Evolutionary conservation across 495 filamentous ascomycete genomes (phyloP), one percentile per base, ranked within the genome.

Genomic region (Daldinia bambusicola): DNA sequence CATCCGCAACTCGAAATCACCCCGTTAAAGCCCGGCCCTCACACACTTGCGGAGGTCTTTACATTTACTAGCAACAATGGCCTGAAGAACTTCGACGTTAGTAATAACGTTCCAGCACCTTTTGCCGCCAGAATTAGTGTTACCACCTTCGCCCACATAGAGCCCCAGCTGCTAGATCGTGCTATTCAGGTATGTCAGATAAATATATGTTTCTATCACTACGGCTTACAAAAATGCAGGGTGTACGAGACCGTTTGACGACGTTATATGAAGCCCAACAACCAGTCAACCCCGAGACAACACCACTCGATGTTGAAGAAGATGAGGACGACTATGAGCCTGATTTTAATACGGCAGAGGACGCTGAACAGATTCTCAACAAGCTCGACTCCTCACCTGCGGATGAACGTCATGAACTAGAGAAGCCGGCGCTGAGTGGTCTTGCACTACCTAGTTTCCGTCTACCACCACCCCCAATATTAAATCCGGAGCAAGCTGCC

Each of bases 311-410:
- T 20, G 81, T 87, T 0, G 89, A 89, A n/a, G 92, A 95, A 6
- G 93, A 97, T 16, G 93, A 97, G 13, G 94, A 94, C 57, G 90
- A 94, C 63, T 96, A 97, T 72, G 93, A 96, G 67, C 93, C 93
- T 0, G 90, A 95, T 79, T 94, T 91, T 72, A 86, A 90, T 61
- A 84, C 86, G 6, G 85, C 83, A 53, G 92, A 94, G 75, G 88
- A 91, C 68, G 84, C 88, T 3, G 92, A 93, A 51, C 89, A 93
- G 71, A 87, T 89, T 7, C 76, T 88, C 14, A 93, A 92, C 74
- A 89, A 91, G 72, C 82, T 91, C 18, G 89, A 93, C 76, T 89
- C 84, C 50, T 83, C 84, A 0, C 84, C 88, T n/a, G 79, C 88
- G 7, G 87, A 89, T 59, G 79, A 77, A 16, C 62, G 55, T 18